Base-by-base conservation (phyloP, 177 flowering plant species). In the Tripterygium wilfordii region DNA sequence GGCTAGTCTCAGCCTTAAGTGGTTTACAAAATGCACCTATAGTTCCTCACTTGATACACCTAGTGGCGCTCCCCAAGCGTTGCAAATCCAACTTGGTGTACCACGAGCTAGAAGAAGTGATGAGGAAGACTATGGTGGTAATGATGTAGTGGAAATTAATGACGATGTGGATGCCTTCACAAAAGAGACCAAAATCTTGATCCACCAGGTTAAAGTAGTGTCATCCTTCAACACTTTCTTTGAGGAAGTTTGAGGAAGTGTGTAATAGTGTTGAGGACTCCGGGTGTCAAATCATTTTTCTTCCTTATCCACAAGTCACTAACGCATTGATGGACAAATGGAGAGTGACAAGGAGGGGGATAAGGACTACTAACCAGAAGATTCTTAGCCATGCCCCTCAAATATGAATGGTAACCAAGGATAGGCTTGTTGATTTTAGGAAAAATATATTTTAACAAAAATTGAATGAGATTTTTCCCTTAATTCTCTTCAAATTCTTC, bases 231-330 rank as follows among this genome's bases (percentile, higher is more conserved):
- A 54, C 0, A 68, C 24, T 20, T 69, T 85, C 76, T n/a, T n/a
- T n/a, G n/a, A n/a, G n/a, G n/a, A n/a, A n/a, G n/a, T 66, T 67
- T 30, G 68, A 69, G 31, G 95, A 88, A n/a, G 71, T 85, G 8
- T 83, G 95, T 49, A 58, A 61, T 7, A 48, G 15, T 1, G 77
- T 83, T 0, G 80, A 66, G 58, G 80, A 83, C 10, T 24, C 66
- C 12, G 60, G 74, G 3, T 72, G 76, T 1, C 65, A 89, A 8
- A 60, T 85, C 14, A 33, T 88, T 1, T 42, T 85, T 10, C 64
- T 88, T 4, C 85, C 95, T 1, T 88, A n/a, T 88, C 45, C 97
- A 85, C 57, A 83, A 81, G 65, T n/a, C 79, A 79, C 67, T 89
- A 75, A 25, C 41, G 85, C 28, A 71, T 83, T 3, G 88, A 78